phyloP scores from a whole-genome alignment of 768 basidiomycete genomes.

The Guyanaporus albipodus region DNA sequence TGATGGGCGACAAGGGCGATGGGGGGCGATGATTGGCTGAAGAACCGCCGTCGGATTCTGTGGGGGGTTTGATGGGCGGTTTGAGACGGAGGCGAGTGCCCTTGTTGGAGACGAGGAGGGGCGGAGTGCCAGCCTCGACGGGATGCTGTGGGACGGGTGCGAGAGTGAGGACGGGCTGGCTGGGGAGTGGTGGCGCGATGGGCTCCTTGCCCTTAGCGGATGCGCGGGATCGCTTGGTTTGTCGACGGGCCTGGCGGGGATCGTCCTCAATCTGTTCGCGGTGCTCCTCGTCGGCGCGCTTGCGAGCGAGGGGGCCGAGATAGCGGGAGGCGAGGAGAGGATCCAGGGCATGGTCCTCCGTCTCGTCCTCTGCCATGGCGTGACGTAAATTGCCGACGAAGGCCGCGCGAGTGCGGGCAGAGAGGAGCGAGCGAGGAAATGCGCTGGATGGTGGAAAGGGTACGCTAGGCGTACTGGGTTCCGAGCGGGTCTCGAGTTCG shows the following conservation, averaged over 20 bases:
- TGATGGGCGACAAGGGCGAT: slow-evolving; percentile 32
- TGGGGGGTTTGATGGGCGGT: slow-evolving; percentile 36
- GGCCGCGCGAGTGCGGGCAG: slow-evolving; percentile 38
- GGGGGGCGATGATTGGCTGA: slow-evolving; percentile 22
- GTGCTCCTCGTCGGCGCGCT: slow-evolving; percentile 42
- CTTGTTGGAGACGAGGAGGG: slow-evolving; percentile 43
- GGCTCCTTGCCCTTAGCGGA: slow-evolving; percentile 39
- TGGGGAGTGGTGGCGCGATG: slow-evolving; percentile 16
- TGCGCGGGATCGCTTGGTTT: slow-evolving; percentile 31
- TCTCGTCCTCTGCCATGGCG: slow-evolving; percentile 42
- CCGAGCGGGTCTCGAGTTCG: slow-evolving; percentile 50
- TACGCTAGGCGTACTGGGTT: slow-evolving; percentile 25
- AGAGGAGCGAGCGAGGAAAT: slow-evolving; percentile 46
- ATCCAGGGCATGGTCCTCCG: slow-evolving; percentile 44
- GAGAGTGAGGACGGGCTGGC: slow-evolving; percentile 27
- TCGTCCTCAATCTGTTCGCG: slow-evolving; percentile 44
- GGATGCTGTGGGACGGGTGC: slow-evolving; percentile 20
- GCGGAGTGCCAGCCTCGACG: slow-evolving; percentile 15
- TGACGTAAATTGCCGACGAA: slow-evolving; percentile 48
- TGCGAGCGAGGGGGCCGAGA: slow-evolving; percentile 41
- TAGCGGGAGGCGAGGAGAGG: slow-evolving; percentile 45
- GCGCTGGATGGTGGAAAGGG: slow-evolving; percentile 43
- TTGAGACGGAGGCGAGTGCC: slow-evolving; percentile 49
- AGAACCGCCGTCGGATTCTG: slow-evolving; percentile 17
- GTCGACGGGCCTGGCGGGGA: slow-evolving; percentile 38